Conservation (phyloP, 768 basidiomycete species). For the Leccinum olivaceopallidum region DNA sequence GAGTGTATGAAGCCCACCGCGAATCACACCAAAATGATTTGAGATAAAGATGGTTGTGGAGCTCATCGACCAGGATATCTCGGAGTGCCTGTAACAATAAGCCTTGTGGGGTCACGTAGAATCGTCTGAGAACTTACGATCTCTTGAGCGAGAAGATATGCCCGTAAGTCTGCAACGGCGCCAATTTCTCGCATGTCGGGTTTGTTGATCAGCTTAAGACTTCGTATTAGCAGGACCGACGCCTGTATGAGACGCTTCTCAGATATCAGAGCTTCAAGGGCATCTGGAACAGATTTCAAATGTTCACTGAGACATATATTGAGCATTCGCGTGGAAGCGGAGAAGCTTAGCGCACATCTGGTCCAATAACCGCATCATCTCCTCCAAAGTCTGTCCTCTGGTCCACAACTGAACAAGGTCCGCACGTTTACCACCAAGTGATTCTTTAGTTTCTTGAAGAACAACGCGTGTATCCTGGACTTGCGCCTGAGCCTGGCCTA, state of each 20-base stretch:
- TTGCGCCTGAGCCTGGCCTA: conserved; percentile 73
- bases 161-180: conserved; percentile 85
- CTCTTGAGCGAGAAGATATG: conserved; percentile 86
- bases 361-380: conserved; percentile 93
- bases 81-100: conserved; percentile 65
- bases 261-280: conserved; percentile 90
- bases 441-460: conserved; percentile 78
- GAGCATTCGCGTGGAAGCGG: conserved; percentile 14
- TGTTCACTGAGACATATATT: conserved; percentile 60
- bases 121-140: conserved; percentile 49
- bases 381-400: conserved; percentile 87
- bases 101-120: background rate
- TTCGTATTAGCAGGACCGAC: conserved; percentile 80
- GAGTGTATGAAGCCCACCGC: conserved; percentile 83
- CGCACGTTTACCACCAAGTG: conserved; percentile 76
- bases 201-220: conserved; percentile 88
- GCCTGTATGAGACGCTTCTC: conserved; percentile 94
- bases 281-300: conserved; percentile 87
- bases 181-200: conserved; percentile 94
- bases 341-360: conserved; percentile 68
- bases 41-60: conserved; percentile 96
- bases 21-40: conserved; percentile 96
- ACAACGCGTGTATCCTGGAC: conserved; percentile 67
- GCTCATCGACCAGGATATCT: conserved; percentile 92
- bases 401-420: conserved; percentile 91